Evolutionary conservation across 1,139 yeast genomes (phyloP), one percentile per base, ranked within the genome.

Genomic region (Geotrichum cucujoidarum): DNA sequence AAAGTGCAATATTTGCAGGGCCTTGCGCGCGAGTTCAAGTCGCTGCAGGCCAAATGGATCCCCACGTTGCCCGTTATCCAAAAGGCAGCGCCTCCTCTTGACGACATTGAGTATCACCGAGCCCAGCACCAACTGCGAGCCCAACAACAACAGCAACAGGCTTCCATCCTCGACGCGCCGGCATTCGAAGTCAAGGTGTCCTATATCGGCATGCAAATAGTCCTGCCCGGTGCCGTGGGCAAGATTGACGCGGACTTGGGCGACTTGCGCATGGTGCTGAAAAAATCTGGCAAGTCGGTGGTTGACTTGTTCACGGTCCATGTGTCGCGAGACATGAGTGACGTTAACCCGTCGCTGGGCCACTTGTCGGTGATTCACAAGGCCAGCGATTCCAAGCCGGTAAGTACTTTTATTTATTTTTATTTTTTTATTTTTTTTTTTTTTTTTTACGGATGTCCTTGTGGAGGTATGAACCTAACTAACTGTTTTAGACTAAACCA

Each of bases 221-320:
- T 20, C 8, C 41, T 50, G n/a, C 40, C 49, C 0, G 54, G 46
- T 4, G 37, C 45, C n/a, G 27, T 59, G 25, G 60, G 62, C 2
- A 36, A 30, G 11, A 46, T 59, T 36, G 53, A 57, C 30, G 33
- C 58, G 35, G 69, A 67, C 17, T 58, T 62, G 40, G 65, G 62
- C 18, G 60, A 62, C n/a, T 52, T 61, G 20, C 60, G n/a, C 39
- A 36, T 45, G 2, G 35, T 37, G 29, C n/a, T 41, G 2, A 22
- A 31, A 16, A 22, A 24, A 1, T 46, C 49, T 5, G 49, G 49
- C 10, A 31, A 25, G 25, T 22, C 40, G 4, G 34, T 17, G 14
- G 14, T 46, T 4, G 35, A 38, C 34, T 24, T 46, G 14, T 35
- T 37, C 14, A 46, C 47, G 13, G 14, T 51, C 13, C 44, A 48